Percentiles rank a stretch among this genome's conserved stretches.
Evolutionary conservation across 768 basidiomycete species (phyloP).

Genomic region (Pilatotrama ljubarskyi): DNA sequence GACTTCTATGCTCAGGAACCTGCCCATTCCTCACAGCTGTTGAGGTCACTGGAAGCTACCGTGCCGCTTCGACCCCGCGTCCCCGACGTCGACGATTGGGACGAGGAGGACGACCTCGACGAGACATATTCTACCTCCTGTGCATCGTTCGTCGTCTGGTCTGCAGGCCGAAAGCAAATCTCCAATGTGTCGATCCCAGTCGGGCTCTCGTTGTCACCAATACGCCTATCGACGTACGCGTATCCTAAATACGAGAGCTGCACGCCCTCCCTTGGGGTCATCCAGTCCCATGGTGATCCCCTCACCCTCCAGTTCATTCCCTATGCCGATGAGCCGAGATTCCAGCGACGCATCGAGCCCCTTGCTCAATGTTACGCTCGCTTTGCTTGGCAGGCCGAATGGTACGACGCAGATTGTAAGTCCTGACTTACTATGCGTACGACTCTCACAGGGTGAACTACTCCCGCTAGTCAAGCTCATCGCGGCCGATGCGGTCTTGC

Average conservation of each 20-base stretch:
- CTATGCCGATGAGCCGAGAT: slow-evolving; percentile 47
- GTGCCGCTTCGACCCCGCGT: neutral
- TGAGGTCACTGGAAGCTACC: slow-evolving; percentile 21
- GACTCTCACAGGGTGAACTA: neutral
- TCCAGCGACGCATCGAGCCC: slow-evolving; percentile 26
- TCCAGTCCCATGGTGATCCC: slow-evolving; percentile 12
- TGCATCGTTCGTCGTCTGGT: neutral
- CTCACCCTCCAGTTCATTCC: slow-evolving; percentile 39
- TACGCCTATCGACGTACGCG: slow-evolving; percentile 10
- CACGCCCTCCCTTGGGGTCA: slow-evolving; percentile 41
- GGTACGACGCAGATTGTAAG: slow-evolving; percentile 52
- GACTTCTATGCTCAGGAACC: slow-evolving; percentile 51
- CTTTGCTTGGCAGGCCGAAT: slow-evolving; percentile 37
- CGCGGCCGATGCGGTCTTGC: slow-evolving; percentile 44
- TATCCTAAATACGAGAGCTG: slow-evolving; percentile 47
- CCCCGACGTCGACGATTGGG: neutral
- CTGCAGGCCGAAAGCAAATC: neutral
- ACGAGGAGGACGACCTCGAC: neutral
- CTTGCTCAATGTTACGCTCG: slow-evolving; percentile 33
- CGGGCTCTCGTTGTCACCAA: neutral
- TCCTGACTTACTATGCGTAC: neutral
- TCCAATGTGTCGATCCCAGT: neutral
- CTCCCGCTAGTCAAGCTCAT: slow-evolving; percentile 46
- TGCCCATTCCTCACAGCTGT: slow-evolving; percentile 28
- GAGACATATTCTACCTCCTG: neutral